A percentile compares a stretch with the other conserved stretches of the same genome.
Conservation (phyloP, 768 basidiomycete genomes). For the Tricholoma flavovirens region DNA sequence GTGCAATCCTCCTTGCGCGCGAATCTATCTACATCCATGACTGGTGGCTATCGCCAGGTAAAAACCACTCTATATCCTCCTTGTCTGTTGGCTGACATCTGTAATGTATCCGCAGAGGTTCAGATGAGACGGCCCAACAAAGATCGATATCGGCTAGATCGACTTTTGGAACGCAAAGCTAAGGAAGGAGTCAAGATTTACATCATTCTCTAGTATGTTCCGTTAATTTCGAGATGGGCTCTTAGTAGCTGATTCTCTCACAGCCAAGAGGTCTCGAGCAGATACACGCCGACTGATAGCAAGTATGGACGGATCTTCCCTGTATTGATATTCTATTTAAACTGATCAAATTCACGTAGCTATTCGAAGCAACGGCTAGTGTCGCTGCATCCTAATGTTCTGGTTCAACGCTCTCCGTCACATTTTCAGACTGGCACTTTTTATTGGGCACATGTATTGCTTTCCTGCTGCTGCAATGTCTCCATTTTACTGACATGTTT, state of each 20-base stretch:
- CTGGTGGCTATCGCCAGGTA: slow-evolving; percentile 95
- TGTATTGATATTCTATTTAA: slow-evolving; percentile 5
- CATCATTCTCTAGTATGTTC: slow-evolving; percentile 83
- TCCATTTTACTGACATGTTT: neutral
- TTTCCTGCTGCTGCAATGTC: neutral
- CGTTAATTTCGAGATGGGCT: neutral
- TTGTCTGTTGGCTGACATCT: neutral
- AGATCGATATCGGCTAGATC: slow-evolving; percentile 82
- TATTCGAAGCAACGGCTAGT: slow-evolving; percentile 84
- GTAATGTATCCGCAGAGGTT: slow-evolving; percentile 46
- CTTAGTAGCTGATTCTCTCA: slow-evolving; percentile 7
- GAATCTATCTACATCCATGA: slow-evolving; percentile 93
- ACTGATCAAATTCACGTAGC: slow-evolving; percentile 27
- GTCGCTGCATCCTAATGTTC: slow-evolving; percentile 83
- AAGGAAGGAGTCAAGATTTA: slow-evolving; percentile 94
- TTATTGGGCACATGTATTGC: slow-evolving; percentile 92
- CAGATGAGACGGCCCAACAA: slow-evolving; percentile 81
- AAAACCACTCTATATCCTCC: neutral
- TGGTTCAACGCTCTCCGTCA: slow-evolving; percentile 95
- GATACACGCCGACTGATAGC: slow-evolving; percentile 93
- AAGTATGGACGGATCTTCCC: slow-evolving; percentile 43
- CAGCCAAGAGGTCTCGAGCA: slow-evolving; percentile 92
- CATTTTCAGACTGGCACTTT: slow-evolving; percentile 97
- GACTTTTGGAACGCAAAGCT: slow-evolving; percentile 82
- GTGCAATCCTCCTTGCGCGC: slow-evolving; percentile 85